These are phyloP conservation scores for Phallus indusiatus DNA, from an alignment of 768 basidiomycete genomes.

Conservation along the genomic window DNA sequence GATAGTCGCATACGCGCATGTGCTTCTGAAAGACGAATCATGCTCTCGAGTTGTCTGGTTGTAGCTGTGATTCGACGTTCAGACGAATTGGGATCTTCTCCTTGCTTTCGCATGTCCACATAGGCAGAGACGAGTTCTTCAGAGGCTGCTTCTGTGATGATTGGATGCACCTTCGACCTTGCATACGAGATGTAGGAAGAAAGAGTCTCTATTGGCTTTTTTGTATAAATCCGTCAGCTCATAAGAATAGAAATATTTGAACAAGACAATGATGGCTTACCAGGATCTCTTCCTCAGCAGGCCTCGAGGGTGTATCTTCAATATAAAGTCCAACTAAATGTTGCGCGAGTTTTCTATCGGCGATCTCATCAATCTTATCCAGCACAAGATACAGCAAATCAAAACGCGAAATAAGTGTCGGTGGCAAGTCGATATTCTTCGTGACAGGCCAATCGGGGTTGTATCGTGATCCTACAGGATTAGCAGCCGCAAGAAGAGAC, in stretches of 20 bases:
- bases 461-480: slow-evolving; percentile 94
- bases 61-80: slow-evolving; percentile 98
- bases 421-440: slow-evolving; percentile 93
- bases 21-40: slow-evolving; percentile 93
- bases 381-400: slow-evolving; percentile 93
- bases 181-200: slow-evolving; percentile 95
- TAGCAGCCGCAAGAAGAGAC: slow-evolving; percentile 94
- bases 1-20: slow-evolving; percentile 96
- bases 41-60: slow-evolving; percentile 91
- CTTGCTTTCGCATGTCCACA: slow-evolving; percentile 89
- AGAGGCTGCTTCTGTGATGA: slow-evolving; percentile 77
- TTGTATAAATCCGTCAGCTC: neutral
- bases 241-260: neutral
- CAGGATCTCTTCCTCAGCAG: slow-evolving; percentile 54
- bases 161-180: slow-evolving; percentile 74
- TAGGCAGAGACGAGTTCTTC: slow-evolving; percentile 81
- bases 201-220: slow-evolving; percentile 78
- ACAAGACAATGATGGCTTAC: slow-evolving; percentile 35
- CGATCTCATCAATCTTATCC: slow-evolving; percentile 83
- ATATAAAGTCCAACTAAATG: slow-evolving; percentile 91
- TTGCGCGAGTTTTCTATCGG: slow-evolving; percentile 82
- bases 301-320: slow-evolving; percentile 72
- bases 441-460: slow-evolving; percentile 88
- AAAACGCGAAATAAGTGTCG: slow-evolving; percentile 95
- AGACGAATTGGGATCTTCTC: slow-evolving; percentile 72